Percentiles rank a stretch among this genome's conserved stretches.
These are phyloP conservation scores for Populus tomentosa DNA, from an alignment of 441 rosid species.

Conservation along the genomic window DNA sequence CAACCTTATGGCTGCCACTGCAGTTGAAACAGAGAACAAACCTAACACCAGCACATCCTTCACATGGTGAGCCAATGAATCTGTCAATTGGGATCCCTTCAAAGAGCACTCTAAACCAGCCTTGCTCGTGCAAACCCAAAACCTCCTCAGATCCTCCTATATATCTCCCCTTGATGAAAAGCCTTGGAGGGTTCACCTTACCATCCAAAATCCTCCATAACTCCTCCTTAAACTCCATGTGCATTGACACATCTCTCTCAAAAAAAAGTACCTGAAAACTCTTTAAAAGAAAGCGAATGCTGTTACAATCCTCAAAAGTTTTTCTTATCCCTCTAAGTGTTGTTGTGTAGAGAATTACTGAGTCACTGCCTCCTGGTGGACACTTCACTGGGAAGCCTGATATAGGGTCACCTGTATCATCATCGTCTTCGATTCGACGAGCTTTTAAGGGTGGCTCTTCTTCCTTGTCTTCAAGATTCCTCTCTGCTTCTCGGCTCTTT, in stretches of 20 bases:
- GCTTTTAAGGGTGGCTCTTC: conserved; percentile 34
- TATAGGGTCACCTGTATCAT: conserved; percentile 18
- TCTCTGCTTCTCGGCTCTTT: conserved; percentile 11
- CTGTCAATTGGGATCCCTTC: conserved; percentile 42
- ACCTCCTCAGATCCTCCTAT: conserved; percentile 89
- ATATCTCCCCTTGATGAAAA: conserved; percentile 72
- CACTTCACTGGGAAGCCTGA: conserved; percentile 41
- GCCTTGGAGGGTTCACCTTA: conserved; percentile 60
- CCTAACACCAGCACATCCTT: conserved; percentile 47
- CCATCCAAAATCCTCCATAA: conserved; percentile 52
- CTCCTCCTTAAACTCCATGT: conserved; percentile 64
- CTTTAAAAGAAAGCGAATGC: no score
- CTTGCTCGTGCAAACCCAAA: conserved; percentile 61
- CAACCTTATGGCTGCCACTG: conserved; percentile 61
- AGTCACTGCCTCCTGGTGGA: no score
- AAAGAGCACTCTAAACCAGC: conserved; percentile 63
- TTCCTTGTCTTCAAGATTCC: conserved; percentile 12
- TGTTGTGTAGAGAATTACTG: no score
- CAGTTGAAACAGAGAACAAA: conserved; percentile 72
- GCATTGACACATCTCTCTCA: no score
- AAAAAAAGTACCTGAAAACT: no score
- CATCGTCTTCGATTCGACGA: conserved; percentile 32
- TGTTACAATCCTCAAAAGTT: no score
- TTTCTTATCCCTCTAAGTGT: no score
- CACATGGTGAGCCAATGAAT: conserved; percentile 31